Conservation (phyloP, 2,329 filamentous ascomycete genomes). For the Fusarium fracticaudum region DNA sequence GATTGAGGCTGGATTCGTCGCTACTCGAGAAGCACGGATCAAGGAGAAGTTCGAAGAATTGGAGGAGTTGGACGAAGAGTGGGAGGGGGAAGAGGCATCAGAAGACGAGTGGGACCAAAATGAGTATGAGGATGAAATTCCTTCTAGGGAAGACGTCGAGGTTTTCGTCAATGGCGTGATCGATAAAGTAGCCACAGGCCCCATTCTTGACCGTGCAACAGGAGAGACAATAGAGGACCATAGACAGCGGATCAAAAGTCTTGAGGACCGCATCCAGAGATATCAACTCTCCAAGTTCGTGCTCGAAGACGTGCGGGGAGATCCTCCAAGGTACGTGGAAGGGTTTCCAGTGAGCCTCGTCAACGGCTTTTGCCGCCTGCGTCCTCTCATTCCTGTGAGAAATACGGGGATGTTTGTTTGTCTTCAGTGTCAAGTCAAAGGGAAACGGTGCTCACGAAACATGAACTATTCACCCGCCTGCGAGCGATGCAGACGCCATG, state of each 20-base stretch:
- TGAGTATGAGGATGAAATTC: not conserved
- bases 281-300: conserved; percentile 1
- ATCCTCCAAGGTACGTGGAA: conserved; percentile 41
- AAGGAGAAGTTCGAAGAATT: not conserved
- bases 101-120: not conserved
- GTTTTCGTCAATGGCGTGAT: conserved; percentile 16
- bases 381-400: not conserved
- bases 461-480: conserved; percentile 10
- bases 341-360: conserved; percentile 40
- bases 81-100: not conserved
- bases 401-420: conserved; percentile 21
- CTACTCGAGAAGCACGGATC: not conserved
- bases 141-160: conserved; percentile 14
- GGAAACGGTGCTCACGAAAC: conserved; percentile 40
- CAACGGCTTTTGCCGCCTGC: conserved; percentile 23
- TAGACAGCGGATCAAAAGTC: conserved; percentile 3
- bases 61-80: not conserved
- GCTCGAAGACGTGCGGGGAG: conserved; percentile 3
- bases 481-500: conserved; percentile 39
- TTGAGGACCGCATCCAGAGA: conserved; percentile 25
- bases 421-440: conserved; percentile 36
- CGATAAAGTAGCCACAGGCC: not conserved
- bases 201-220: not conserved
- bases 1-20: not conserved
- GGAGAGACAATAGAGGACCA: conserved; percentile 9